A percentile compares a stretch with the other conserved stretches of the same genome.
Evolutionary conservation across 192 early-diverging fungal species (phyloP).

Genomic region (Backusella morwellensis): DNA sequence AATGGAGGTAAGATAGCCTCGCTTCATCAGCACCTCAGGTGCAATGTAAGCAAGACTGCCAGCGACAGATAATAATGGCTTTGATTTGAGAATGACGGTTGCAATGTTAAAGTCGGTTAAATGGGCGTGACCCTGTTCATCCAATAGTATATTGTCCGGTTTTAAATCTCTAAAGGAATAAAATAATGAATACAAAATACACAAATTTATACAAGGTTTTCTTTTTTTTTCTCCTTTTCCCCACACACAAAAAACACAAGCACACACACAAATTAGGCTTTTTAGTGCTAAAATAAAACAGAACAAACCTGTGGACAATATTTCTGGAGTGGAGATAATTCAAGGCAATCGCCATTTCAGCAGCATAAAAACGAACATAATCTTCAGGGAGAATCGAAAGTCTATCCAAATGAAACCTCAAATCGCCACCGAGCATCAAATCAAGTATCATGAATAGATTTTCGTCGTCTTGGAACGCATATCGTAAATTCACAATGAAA

Average conservation of each 20-base stretch:
- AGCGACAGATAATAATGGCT: conserved; percentile 76
- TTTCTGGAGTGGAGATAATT: conserved; percentile 75
- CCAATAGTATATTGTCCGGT: conserved; percentile 86
- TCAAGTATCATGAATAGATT: conserved; percentile 90
- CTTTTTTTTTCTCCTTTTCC: not conserved
- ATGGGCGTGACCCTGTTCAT: conserved; percentile 80
- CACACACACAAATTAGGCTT: not conserved
- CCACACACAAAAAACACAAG: not conserved
- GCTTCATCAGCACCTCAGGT: conserved; percentile 65
- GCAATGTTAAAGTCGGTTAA: conserved; percentile 98
- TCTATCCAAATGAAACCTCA: conserved; percentile 75
- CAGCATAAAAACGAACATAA: conserved; percentile 76
- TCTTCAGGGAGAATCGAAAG: conserved; percentile 67
- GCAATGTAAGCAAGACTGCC: conserved; percentile 91
- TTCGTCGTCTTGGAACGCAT: conserved; percentile 89
- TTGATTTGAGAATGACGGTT: conserved; percentile 38
- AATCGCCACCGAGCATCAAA: conserved; percentile 85
- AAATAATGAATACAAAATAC: not conserved
- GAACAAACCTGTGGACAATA: conserved; percentile 73
- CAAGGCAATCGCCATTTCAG: conserved; percentile 78
- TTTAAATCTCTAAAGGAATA: conserved; percentile 70
- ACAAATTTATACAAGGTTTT: not conserved
- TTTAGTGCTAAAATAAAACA: not conserved
- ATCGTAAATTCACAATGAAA: conserved; percentile 72
- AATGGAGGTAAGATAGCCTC: conserved; percentile 51